Percentiles rank a stretch among this genome's conserved stretches.
These are phyloP conservation scores for Aspergillus incahuasiensis DNA, from an alignment of 495 filamentous ascomycete species.

Conservation along the genomic window DNA sequence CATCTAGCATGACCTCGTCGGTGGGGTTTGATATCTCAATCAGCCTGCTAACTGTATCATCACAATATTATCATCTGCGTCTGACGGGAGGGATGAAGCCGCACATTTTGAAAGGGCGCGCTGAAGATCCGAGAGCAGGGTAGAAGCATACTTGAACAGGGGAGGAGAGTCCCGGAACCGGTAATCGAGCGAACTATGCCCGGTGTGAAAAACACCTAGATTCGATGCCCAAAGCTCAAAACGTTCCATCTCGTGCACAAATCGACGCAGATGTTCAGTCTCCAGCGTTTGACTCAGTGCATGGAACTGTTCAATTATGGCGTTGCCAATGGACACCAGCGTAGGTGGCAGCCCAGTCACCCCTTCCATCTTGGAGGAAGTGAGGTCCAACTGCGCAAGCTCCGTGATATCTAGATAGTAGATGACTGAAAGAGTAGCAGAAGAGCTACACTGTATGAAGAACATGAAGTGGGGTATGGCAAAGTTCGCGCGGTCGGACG, in stretches of 20 bases:
- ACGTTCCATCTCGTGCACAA: background rate
- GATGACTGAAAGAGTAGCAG: too few relatives aligned
- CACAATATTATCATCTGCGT: background rate
- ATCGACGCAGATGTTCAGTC: background rate
- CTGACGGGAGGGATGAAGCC: too few relatives aligned
- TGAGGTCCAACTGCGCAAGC: background rate
- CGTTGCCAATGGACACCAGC: background rate
- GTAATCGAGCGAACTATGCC: constrained; percentile 2
- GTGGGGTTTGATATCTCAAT: background rate
- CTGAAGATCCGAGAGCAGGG: background rate
- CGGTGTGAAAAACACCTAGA: background rate
- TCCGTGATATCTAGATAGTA: too few relatives aligned
- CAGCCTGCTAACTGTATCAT: background rate
- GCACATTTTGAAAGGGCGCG: background rate
- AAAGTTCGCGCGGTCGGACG: too few relatives aligned
- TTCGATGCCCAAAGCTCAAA: background rate
- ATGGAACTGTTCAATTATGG: background rate
- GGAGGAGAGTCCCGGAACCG: background rate
- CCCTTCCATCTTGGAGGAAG: too few relatives aligned
- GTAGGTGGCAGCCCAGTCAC: background rate
- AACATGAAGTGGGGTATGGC: too few relatives aligned
- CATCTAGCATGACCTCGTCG: background rate
- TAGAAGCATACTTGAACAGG: background rate
- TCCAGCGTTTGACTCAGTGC: background rate
- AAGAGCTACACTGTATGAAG: too few relatives aligned